Conservation (phyloP, 2,329 filamentous ascomycete genomes). For the Curvularia sp. region DNA sequence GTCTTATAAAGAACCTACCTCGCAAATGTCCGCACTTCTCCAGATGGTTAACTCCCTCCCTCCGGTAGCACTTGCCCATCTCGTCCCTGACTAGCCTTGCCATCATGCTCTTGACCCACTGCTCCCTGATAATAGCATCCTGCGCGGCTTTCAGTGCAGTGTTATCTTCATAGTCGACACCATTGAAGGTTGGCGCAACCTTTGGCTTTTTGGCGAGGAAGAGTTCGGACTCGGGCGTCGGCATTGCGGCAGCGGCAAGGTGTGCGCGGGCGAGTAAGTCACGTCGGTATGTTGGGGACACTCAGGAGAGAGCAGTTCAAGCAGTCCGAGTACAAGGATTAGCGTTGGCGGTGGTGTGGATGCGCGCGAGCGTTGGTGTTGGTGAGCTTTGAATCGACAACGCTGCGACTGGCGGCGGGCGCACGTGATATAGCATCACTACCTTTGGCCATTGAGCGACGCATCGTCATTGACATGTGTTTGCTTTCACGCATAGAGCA, state of each 20-base stretch:
- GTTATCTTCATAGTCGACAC: slow-evolving; percentile 86
- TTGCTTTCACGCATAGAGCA: neutral
- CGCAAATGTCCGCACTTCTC: slow-evolving; percentile 84
- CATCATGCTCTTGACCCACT: slow-evolving; percentile 93
- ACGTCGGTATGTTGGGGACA: neutral
- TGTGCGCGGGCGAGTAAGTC: slow-evolving; percentile 5
- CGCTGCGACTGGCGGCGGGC: slow-evolving; percentile 20
- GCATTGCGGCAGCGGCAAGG: slow-evolving; percentile 62
- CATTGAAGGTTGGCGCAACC: slow-evolving; percentile 82
- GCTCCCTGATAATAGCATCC: slow-evolving; percentile 81
- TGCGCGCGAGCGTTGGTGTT: slow-evolving; percentile 16
- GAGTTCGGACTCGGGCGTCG: slow-evolving; percentile 80
- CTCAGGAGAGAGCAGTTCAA: slow-evolving; percentile 1
- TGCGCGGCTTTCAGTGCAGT: slow-evolving; percentile 81
- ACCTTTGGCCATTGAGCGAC: neutral
- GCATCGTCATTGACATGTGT: neutral
- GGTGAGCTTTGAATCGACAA: slow-evolving; percentile 20
- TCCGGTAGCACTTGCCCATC: slow-evolving; percentile 83
- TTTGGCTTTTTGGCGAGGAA: slow-evolving; percentile 86
- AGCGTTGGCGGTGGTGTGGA: slow-evolving; percentile 20
- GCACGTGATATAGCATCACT: slow-evolving; percentile 21
- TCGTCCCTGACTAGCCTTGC: slow-evolving; percentile 81
- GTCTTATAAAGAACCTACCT: slow-evolving; percentile 61
- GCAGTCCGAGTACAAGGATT: slow-evolving; percentile 21
- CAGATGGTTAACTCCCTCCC: slow-evolving; percentile 84